Base-by-base conservation (phyloP, 2,329 filamentous ascomycete genomes). In the Aureobasidium sp. region DNA sequence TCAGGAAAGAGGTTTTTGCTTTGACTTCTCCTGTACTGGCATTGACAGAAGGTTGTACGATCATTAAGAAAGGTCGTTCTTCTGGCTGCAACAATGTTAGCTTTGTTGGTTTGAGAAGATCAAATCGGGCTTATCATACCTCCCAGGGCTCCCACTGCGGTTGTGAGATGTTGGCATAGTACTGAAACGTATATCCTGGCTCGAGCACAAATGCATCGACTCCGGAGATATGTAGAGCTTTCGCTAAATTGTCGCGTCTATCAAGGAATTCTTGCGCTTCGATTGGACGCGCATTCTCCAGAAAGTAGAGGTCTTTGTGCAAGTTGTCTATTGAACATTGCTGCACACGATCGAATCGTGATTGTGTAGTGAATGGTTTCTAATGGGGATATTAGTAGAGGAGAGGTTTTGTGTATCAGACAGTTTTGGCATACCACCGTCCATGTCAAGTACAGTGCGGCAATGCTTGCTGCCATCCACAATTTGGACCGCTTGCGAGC, bases 131-230 rank as follows among this genome's bases (percentile, higher is more conserved):
- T 13, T 15, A 13, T 26, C 24, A 2, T 57, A 57, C 53, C 53
- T 86, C 84, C 83, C 83, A 87, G 0, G 81, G 79, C 65, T 87
- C 84, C 84, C 84, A 87, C 64, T 86, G 81, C 0, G 69, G 70
- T 67, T 87, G 84, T 0, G 82, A 84, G 46, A 84, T 77, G 67
- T 87, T 87, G 51, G 78, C 84, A 67, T 85, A 87, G 70, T 87
- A 85, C 72, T 84, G 80, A 66, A 87, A 86, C 0, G 83, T 85
- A 67, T 85, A 87, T 2, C 84, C 84, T 1, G 85, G 85, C 68
- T 87, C 85, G 1, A 86, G 74, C 1, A 85, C 74, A 65, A 87
- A 87, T 0, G 82, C 84, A 69, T 86, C 83, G 1, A 81, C 71
- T 1, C 72, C 73, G 46, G 83, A 80, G 0, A 71, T 72, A 12